Base-by-base conservation (phyloP, 2,329 filamentous ascomycete genomes). In the Trichoderma atrobrunneum region DNA sequence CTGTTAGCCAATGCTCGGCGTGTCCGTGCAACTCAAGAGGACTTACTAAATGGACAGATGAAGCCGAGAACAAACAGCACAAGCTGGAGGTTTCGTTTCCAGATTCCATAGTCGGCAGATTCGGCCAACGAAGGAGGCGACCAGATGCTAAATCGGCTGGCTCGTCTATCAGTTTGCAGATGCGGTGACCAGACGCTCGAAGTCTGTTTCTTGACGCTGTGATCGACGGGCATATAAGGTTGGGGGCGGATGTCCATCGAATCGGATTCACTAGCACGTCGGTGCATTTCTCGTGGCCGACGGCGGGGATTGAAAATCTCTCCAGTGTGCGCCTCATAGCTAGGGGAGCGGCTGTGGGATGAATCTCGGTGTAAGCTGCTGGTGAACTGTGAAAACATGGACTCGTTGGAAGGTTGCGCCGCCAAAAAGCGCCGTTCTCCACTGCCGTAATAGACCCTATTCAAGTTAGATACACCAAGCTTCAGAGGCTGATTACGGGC, bases 51-150 rank as follows among this genome's bases (percentile, higher is more conserved):
- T 7, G 93, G 94, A 77, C 94, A 89, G 61, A 95, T 83, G 78
- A 97, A 97, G 28, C 94, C 94, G 61, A 91, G 56, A 70, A 90
- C 89, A 81, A 97, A 97, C 63, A 93, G 84, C 67, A 92, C 84
- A 34, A 95, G 87, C 80, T 97, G 94, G 61, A 90, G 82, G 78
- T 95, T 95, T 73, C 92, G 88, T 74, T 88, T 87, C 65, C 90
- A 90, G 74, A 92, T 85, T 4, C 30, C 86, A 43, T 87, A 88
- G 51, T 90, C 88, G 3, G 87, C 82, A 11, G 87, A 87, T 81
- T 90, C 92, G 73, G 90, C 88, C 26, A 92, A 83, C 1, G 90
- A 91, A 1, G 93, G 93, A 1, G 93, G 90, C 73, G 90, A 89
- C 92, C 93, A 96, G 18, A 90, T 85, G 77, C 88, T 92, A 75